Percentiles rank a stretch among this genome's conserved stretches.
phyloP scores from a whole-genome alignment of 2,329 filamentous ascomycete species.

The Monilinia laxa region DNA sequence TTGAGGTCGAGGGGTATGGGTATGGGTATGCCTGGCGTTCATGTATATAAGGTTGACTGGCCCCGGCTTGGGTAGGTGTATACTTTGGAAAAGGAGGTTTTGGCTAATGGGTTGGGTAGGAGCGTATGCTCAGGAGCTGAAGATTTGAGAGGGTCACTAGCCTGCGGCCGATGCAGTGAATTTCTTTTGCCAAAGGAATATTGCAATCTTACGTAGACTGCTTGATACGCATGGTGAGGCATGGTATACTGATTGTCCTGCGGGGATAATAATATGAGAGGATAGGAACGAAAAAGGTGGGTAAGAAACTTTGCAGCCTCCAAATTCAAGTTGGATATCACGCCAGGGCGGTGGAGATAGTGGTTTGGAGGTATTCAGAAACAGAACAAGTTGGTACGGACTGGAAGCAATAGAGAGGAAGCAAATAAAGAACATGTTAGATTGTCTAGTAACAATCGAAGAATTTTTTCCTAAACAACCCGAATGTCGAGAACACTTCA shows the following conservation, averaged over 20 bases:
- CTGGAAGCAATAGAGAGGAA: neutral
- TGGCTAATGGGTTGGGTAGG: neutral
- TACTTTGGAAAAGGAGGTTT: neutral
- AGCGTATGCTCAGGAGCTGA: neutral
- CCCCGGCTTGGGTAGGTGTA: neutral
- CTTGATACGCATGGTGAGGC: neutral
- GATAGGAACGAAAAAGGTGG: neutral
- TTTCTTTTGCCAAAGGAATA: neutral
- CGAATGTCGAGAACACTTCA: neutral
- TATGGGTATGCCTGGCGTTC: no score
- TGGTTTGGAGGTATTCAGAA: neutral
- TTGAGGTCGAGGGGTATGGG: no score
- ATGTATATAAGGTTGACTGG: no score
- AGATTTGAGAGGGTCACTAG: neutral
- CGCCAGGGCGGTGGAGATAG: no score
- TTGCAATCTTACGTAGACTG: neutral
- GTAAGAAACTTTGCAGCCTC: neutral
- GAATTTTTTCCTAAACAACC: neutral
- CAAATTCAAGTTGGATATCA: no score
- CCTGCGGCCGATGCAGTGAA: neutral
- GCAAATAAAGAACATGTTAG: neutral
- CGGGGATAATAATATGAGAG: neutral
- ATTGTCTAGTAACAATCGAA: neutral
- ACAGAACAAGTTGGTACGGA: neutral
- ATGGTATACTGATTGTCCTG: neutral